Conservation (phyloP, 2,329 filamentous ascomycete species). For the Penicillium sp. region DNA sequence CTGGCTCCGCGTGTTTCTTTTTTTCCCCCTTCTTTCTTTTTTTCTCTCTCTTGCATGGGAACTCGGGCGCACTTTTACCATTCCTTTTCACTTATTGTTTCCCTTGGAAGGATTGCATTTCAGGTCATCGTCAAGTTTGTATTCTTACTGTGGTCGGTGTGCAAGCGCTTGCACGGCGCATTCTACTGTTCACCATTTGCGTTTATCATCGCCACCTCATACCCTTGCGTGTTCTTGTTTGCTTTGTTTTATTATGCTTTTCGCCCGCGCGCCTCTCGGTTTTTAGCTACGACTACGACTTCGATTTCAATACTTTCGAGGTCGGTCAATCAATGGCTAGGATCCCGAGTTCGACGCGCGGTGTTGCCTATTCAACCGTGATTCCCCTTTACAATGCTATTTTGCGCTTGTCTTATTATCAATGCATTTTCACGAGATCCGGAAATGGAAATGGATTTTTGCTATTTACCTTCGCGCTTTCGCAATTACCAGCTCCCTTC, state of each 20-base stretch:
- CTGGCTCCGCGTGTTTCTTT: constrained; percentile 29
- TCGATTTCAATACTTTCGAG: neutral
- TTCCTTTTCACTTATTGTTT: constrained; percentile 26
- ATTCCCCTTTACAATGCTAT: constrained; percentile 35
- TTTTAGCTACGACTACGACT: neutral
- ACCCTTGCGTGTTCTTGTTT: constrained; percentile 35
- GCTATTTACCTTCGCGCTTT: constrained; percentile 17
- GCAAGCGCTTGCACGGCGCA: constrained; percentile 26
- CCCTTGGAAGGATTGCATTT: constrained; percentile 39
- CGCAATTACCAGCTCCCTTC: constrained; percentile 12
- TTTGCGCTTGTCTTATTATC: constrained; percentile 26
- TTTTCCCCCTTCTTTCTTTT: constrained; percentile 3
- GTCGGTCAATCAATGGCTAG: constrained; percentile 12
- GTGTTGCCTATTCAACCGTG: constrained; percentile 33
- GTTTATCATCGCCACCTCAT: constrained; percentile 35
- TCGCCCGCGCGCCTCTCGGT: constrained; percentile 10
- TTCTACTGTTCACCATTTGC: constrained; percentile 26
- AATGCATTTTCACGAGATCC: constrained; percentile 32
- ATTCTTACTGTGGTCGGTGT: constrained; percentile 31
- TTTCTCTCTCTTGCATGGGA: neutral
- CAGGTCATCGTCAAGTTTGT: constrained; percentile 33
- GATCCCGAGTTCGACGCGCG: constrained; percentile 24
- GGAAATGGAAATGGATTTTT: constrained; percentile 31
- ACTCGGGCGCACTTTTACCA: constrained; percentile 12
- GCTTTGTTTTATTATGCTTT: constrained; percentile 21